These are phyloP conservation scores for Cutaneotrichosporon sp. DNA, from an alignment of 1,284 basidiomycete species.

Conservation along the genomic window DNA sequence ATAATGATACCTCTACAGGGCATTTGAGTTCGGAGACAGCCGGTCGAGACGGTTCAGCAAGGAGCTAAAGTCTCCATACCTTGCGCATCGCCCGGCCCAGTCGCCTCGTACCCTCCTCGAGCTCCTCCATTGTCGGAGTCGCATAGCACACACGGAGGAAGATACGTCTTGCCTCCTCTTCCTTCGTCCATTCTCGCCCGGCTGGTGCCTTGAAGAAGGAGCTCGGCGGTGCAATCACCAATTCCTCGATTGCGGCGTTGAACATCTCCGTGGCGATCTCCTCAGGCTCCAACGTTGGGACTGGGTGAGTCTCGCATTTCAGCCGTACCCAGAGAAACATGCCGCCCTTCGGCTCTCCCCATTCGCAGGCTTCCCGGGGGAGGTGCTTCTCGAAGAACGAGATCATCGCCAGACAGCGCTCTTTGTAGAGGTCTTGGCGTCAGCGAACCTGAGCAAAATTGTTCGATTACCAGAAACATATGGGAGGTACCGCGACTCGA, in stretches of 20 bases:
- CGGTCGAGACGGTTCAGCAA: background rate
- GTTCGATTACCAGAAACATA: conserved; percentile 33
- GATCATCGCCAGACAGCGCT: conserved; percentile 31
- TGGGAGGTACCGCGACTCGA: conserved; percentile 36
- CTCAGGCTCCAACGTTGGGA: conserved; percentile 15
- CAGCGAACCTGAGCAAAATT: too few relatives aligned
- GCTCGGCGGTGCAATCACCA: conserved; percentile 29
- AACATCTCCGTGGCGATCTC: conserved; percentile 30
- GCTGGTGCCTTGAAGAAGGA: conserved; percentile 34
- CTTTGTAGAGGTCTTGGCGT: conserved; percentile 22
- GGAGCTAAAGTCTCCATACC: conserved; percentile 2
- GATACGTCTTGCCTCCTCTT: conserved; percentile 30
- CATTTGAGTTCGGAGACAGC: too few relatives aligned
- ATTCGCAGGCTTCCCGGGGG: conserved; percentile 23
- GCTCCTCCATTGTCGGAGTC: conserved; percentile 25
- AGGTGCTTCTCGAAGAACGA: conserved; percentile 28
- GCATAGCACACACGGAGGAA: conserved; percentile 36
- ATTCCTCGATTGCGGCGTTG: conserved; percentile 24
- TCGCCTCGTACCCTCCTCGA: conserved; percentile 37
- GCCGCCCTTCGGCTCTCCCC: conserved; percentile 28
- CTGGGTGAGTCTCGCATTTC: conserved; percentile 35
- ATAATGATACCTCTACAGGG: too few relatives aligned
- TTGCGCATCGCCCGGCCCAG: conserved; percentile 24
- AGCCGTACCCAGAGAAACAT: conserved; percentile 44
- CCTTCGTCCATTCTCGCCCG: conserved; percentile 17